Conservation (phyloP, 257 asterid genomes). For the Ilex aquifolium region DNA sequence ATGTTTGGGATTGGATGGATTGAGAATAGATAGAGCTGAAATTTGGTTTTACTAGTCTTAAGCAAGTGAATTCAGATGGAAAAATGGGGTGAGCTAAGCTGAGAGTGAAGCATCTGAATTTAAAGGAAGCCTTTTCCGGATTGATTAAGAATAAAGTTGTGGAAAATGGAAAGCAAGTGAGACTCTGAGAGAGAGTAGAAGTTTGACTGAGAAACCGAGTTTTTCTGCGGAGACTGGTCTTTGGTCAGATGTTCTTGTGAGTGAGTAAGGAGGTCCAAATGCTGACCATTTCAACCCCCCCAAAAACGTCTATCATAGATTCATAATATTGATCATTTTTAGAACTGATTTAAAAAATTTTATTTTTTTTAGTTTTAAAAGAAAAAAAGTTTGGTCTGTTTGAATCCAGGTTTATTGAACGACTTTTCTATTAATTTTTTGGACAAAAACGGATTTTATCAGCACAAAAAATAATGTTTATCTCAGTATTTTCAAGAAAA, state of each 20-base stretch:
- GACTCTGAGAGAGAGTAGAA: conserved; percentile 30
- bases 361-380: too few relatives aligned
- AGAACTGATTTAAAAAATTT: too few relatives aligned
- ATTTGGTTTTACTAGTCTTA: neutral
- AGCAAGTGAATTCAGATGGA: conserved; percentile 2
- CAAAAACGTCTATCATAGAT: too few relatives aligned
- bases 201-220: conserved; percentile 76
- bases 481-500: too few relatives aligned
- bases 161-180: conserved; percentile 15
- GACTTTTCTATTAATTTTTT: too few relatives aligned
- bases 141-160: conserved; percentile 11
- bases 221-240: conserved; percentile 40
- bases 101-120: conserved; percentile 26
- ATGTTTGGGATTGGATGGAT: neutral
- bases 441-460: too few relatives aligned
- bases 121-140: conserved; percentile 18
- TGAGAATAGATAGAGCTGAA: neutral
- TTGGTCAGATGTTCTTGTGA: conserved; percentile 27
- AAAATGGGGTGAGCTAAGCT: conserved; percentile 12
- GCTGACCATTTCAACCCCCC: neutral
- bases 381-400: too few relatives aligned
- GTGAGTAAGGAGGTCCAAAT: conserved; percentile 20
- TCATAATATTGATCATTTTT: too few relatives aligned
- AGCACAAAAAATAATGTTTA: too few relatives aligned
- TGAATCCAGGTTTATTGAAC: too few relatives aligned